Conservation (phyloP, 345 rosid species). For the Angophora floribunda region DNA sequence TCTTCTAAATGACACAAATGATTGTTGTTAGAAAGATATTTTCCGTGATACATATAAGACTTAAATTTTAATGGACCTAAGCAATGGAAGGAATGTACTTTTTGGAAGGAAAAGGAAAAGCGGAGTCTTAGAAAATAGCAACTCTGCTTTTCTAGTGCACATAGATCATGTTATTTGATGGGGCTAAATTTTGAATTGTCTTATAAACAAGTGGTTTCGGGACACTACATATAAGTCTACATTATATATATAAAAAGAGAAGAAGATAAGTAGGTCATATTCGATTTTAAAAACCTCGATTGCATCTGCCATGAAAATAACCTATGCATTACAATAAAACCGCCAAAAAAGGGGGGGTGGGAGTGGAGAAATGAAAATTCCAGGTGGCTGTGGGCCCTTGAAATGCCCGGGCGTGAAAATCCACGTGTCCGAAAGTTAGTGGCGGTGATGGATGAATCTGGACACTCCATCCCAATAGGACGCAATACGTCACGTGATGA, state of each 20-base stretch:
- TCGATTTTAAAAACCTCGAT: neutral
- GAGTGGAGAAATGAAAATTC: neutral
- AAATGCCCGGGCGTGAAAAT: neutral
- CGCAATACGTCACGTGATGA: neutral
- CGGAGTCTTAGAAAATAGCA: neutral
- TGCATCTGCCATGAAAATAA: fast-evolving
- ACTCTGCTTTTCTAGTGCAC: neutral
- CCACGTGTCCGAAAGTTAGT: neutral
- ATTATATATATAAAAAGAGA: no score
- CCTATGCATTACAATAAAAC: neutral
- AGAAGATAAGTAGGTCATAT: neutral
- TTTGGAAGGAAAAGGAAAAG: neutral
- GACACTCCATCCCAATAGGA: neutral
- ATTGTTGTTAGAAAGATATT: no score
- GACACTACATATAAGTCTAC: neutral
- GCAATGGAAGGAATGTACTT: neutral
- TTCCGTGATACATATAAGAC: no score
- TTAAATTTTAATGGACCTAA: neutral
- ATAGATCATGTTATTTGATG: neutral
- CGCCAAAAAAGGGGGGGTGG: no score
- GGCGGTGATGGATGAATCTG: neutral
- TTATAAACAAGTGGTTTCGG: neutral
- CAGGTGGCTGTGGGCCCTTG: neutral
- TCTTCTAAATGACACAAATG: no score
- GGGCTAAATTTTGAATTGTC: neutral